Conservation (phyloP, 106 monocot genomes). For the Apostasia shenzhenica region DNA sequence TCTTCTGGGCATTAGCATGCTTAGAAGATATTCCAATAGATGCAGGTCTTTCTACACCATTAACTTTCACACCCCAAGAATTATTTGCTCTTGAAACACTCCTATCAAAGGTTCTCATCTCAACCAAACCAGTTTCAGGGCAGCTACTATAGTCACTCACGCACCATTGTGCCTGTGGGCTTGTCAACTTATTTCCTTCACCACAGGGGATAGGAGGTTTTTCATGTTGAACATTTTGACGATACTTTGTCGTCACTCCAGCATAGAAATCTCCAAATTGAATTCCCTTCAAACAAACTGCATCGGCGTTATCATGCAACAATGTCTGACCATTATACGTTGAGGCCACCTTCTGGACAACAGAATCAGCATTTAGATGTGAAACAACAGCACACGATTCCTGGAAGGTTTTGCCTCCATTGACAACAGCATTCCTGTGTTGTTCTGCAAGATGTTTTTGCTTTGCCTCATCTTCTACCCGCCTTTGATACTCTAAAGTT, state of each 20-base stretch:
- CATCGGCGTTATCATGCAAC: slow-evolving; percentile 14
- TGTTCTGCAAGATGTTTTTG: slow-evolving; percentile 62
- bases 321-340: slow-evolving; percentile 4
- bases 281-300: slow-evolving; percentile 32
- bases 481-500: slow-evolving; percentile 77
- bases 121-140: slow-evolving; percentile 5
- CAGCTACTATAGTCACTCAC: slow-evolving; percentile 8
- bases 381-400: slow-evolving; percentile 11
- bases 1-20: slow-evolving; percentile 31
- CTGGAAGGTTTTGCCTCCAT: slow-evolving; percentile 3
- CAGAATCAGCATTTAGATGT: slow-evolving; percentile 6
- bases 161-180: slow-evolving; percentile 8
- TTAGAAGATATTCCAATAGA: slow-evolving; percentile 17
- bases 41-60: slow-evolving; percentile 20
- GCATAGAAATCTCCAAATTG: slow-evolving; percentile 59
- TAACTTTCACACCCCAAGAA: slow-evolving; percentile 11
- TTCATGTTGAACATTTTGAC: slow-evolving; percentile 1
- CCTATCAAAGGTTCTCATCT: slow-evolving; percentile 4
- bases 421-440: slow-evolving; percentile 24
- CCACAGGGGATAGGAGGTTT: slow-evolving; percentile 4
- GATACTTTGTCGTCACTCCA: slow-evolving; percentile 11
- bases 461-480: slow-evolving; percentile 84
- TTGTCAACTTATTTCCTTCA: slow-evolving; percentile 10
- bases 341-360: background rate
- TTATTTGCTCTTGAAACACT: slow-evolving; percentile 12